Evolutionary conservation across 163 green algal genomes (phyloP), one percentile per base, ranked within the genome.

Genomic region (Scenedesmus sp.): DNA sequence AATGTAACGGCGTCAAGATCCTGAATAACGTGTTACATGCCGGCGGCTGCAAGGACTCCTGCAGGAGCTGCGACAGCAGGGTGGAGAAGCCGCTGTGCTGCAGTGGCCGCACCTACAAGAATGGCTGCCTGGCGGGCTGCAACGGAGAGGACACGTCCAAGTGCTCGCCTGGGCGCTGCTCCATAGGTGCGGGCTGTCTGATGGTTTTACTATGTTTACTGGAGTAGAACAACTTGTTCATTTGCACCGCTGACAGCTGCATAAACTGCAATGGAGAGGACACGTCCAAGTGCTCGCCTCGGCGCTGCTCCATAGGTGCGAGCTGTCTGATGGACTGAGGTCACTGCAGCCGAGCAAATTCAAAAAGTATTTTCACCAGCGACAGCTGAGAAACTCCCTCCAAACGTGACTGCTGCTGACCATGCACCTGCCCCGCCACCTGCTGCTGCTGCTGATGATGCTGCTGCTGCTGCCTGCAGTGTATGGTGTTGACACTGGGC

Each of bases 381-480:
- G 34, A 46, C 62, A 70, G 62, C 62, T 70, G 62, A 5, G 18
- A 46, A n/a, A 9, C 70, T 9, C 9, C 70, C 70, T 52, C 23
- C 74, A 55, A 46, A 18, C 74, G 20, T 54, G 23, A 34, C 8
- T n/a, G 23, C 74, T 57, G 20, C 20, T 55, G 74, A 55, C 16
- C 74, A 12, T 46, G 16, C 13, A 16, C 64, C 64, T 76, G 64
- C 64, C 13, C 64, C 64, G 64, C 64, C 3, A 18, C 83, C 16
- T 66, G 64, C 34, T 64, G 3, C 34, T 84, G 13, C 26, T 81
- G 76, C 81, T 86, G 81, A 59, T 91, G 57, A 26, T 91, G 87
- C 76, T 91, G 76, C 76, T 86, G 87, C 59, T 91, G 76, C 26
- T 73, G 66, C 18, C 6, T 90, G 55, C 76, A 91, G 87, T 87